Conservation (phyloP, 2,329 filamentous ascomycete species). For the Xenoacremonium recifei region DNA sequence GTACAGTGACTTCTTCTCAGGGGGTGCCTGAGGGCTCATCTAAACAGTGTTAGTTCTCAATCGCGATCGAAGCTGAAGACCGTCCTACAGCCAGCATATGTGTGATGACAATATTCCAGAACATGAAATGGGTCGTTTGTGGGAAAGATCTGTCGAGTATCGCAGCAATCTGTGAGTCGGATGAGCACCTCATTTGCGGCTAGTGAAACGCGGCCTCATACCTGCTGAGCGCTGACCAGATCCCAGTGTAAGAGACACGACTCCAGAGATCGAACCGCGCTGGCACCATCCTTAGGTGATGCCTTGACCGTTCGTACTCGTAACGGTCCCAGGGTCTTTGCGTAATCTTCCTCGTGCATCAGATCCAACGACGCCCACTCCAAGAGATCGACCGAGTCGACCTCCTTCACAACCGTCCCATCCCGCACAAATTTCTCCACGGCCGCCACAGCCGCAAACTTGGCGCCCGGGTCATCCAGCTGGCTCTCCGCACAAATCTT, state of each 20-base stretch:
- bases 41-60: slow-evolving; percentile 22
- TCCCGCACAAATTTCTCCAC: slow-evolving; percentile 48
- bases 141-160: slow-evolving; percentile 51
- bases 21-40: slow-evolving; percentile 46
- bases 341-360: slow-evolving; percentile 38
- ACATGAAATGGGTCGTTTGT: slow-evolving; percentile 47
- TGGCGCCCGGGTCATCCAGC: slow-evolving; percentile 47
- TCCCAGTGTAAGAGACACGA: slow-evolving; percentile 56
- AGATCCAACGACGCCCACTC: slow-evolving; percentile 51
- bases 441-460: slow-evolving; percentile 41
- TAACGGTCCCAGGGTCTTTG: slow-evolving; percentile 48
- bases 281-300: slow-evolving; percentile 44
- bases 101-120: slow-evolving; percentile 55
- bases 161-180: slow-evolving; percentile 48
- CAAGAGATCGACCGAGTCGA: slow-evolving; percentile 51
- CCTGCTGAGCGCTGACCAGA: slow-evolving; percentile 56
- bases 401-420: slow-evolving; percentile 45
- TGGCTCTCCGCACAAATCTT: slow-evolving; percentile 52
- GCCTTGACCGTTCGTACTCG: slow-evolving; percentile 52
- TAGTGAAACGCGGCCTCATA: slow-evolving; percentile 24
- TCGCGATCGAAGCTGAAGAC: neutral
- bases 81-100: slow-evolving; percentile 50
- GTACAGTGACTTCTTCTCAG: slow-evolving; percentile 51
- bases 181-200: slow-evolving; percentile 6
- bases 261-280: slow-evolving; percentile 45